A percentile compares a stretch with the other conserved stretches of the same genome.
Conservation (phyloP, 805 yeast genomes). For the Lachancea meyersii region DNA sequence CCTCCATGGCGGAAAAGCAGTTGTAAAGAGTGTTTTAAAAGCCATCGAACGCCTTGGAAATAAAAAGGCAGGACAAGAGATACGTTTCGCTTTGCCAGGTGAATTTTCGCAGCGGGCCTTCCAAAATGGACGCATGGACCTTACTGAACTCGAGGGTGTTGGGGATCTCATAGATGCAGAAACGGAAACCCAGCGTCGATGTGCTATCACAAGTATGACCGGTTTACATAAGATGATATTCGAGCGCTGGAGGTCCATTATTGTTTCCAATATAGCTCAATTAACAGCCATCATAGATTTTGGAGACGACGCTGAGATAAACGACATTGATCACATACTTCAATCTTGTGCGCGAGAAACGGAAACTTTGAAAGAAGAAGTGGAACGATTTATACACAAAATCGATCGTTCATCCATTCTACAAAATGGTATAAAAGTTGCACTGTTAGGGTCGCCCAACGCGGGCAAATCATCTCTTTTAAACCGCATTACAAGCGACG, state of each 20-base stretch:
- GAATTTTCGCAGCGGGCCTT: constrained; percentile 88
- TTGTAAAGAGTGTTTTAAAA: constrained; percentile 57
- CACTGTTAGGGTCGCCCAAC: constrained; percentile 86
- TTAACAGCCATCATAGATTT: constrained; percentile 89
- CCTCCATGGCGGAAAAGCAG: constrained; percentile 89
- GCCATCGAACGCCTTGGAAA: constrained; percentile 54
- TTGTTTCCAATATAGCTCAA: constrained; percentile 63
- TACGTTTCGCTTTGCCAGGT: constrained; percentile 86
- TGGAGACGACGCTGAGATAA: constrained; percentile 87
- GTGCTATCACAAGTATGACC: constrained; percentile 65
- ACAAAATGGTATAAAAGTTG: constrained; percentile 63
- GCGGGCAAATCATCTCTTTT: constrained; percentile 91
- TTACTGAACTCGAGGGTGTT: constrained; percentile 88
- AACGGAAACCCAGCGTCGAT: constrained; percentile 77
- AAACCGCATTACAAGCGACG: constrained; percentile 68
- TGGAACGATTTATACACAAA: constrained; percentile 38
- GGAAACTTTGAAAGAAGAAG: constrained; percentile 37
- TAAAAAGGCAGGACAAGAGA: constrained; percentile 33
- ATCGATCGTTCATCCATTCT: constrained; percentile 57
- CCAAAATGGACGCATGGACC: constrained; percentile 72
- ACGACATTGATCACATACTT: constrained; percentile 52
- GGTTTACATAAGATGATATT: constrained; percentile 59
- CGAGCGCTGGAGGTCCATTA: constrained; percentile 55
- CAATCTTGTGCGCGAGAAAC: constrained; percentile 42
- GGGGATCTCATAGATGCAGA: constrained; percentile 87